These are phyloP conservation scores for Lantana camara DNA, from an alignment of 257 asterid species.

Conservation along the genomic window DNA sequence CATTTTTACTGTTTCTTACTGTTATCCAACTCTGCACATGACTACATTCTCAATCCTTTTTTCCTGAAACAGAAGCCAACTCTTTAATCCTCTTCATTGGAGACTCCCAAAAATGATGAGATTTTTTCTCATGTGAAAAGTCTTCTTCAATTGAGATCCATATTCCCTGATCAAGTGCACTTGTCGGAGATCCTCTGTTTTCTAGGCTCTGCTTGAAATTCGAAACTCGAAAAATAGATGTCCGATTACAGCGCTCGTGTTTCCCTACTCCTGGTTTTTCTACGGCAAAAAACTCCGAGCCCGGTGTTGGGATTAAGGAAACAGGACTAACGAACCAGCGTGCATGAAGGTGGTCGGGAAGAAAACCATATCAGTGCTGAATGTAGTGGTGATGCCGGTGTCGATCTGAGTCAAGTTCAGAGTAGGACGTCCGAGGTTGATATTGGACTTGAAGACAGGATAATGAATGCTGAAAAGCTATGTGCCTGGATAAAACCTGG, in stretches of 20 bases:
- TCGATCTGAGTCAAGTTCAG: neutral
- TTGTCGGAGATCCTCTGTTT: too few relatives aligned
- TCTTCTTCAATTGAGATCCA: too few relatives aligned
- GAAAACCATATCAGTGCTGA: neutral
- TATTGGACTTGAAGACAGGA: conserved; percentile 23
- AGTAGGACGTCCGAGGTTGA: neutral
- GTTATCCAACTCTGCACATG: too few relatives aligned
- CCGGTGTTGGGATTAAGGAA: neutral
- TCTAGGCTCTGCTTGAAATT: too few relatives aligned
- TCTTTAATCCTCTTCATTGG: too few relatives aligned
- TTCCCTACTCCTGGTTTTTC: neutral
- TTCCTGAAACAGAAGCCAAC: too few relatives aligned
- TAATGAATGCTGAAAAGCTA: conserved; percentile 18
- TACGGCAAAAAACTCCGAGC: neutral
- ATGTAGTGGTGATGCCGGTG: neutral
- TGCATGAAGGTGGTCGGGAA: neutral
- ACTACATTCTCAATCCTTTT: too few relatives aligned
- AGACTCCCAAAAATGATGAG: too few relatives aligned
- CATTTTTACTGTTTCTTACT: too few relatives aligned
- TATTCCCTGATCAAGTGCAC: too few relatives aligned
- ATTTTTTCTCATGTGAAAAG: too few relatives aligned
- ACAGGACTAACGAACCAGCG: neutral
- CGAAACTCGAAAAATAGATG: too few relatives aligned
- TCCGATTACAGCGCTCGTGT: neutral
- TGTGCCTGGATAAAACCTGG: conserved; percentile 24